Percentiles rank a stretch among this genome's conserved stretches.
Evolutionary conservation across 768 basidiomycete species (phyloP).

Genomic region (Termitomyces sp.): DNA sequence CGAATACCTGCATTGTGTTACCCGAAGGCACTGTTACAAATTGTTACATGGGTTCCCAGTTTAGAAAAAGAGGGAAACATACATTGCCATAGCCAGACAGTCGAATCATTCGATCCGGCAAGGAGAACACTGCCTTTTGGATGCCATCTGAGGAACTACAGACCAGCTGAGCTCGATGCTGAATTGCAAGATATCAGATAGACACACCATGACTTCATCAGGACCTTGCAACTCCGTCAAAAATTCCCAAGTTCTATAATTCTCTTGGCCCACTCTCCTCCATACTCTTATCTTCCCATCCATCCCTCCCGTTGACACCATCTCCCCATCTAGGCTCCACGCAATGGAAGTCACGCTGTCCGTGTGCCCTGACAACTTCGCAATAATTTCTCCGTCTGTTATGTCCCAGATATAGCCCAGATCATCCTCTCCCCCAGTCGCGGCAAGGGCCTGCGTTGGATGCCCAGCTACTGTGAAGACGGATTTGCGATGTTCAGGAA

Average conservation of each 20-base stretch:
- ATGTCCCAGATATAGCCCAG: constrained; percentile 92
- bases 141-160: constrained; percentile 93
- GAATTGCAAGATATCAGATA: background rate
- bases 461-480: constrained; percentile 86
- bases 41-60: background rate
- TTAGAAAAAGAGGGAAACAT: constrained; percentile 24
- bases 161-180: constrained; percentile 1
- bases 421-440: constrained; percentile 95
- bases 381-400: constrained; percentile 74
- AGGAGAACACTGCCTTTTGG: constrained; percentile 87
- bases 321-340: constrained; percentile 88
- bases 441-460: constrained; percentile 78
- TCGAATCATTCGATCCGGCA: constrained; percentile 90
- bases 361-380: constrained; percentile 86
- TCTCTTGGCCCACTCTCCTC: constrained; percentile 75
- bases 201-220: constrained; percentile 88
- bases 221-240: constrained; percentile 89
- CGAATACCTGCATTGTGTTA: constrained; percentile 93
- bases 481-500: constrained; percentile 65
- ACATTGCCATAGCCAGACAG: constrained; percentile 98
- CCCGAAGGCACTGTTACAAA: constrained; percentile 81
- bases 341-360: constrained; percentile 82
- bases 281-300: constrained; percentile 93
- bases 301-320: constrained; percentile 97
- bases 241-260: constrained; percentile 89